These are phyloP conservation scores for Sungouiella thailandica DNA, from an alignment of 805 yeast species.

Conservation along the genomic window DNA sequence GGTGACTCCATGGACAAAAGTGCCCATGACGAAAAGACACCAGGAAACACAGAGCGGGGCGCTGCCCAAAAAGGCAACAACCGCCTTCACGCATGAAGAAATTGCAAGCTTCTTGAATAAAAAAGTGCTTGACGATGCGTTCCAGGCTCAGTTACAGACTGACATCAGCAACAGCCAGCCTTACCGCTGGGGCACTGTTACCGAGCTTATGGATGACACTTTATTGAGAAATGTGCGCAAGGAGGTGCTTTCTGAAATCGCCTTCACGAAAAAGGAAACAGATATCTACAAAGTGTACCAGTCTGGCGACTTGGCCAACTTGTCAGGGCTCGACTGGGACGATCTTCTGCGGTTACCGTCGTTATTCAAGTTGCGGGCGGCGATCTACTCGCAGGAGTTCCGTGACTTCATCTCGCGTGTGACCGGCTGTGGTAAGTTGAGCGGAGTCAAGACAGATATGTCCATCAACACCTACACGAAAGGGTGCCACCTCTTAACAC, in stretches of 20 bases:
- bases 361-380: slow-evolving; percentile 73
- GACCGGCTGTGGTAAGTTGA: slow-evolving; percentile 82
- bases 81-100: slow-evolving; percentile 26
- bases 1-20: too few species aligned
- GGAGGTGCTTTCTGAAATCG: slow-evolving; percentile 78
- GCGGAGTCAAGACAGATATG: slow-evolving; percentile 91
- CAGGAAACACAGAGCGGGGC: slow-evolving; percentile 2
- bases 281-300: slow-evolving; percentile 92
- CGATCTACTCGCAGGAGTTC: slow-evolving; percentile 81
- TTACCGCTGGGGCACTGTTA: slow-evolving; percentile 85
- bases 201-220: slow-evolving; percentile 67
- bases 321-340: slow-evolving; percentile 76
- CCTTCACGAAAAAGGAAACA: slow-evolving; percentile 92
- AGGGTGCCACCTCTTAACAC: slow-evolving; percentile 91
- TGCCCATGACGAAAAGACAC: slow-evolving; percentile 12
- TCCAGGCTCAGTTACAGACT: slow-evolving; percentile 34
- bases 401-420: slow-evolving; percentile 72
- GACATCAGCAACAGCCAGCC: slow-evolving; percentile 61
- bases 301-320: slow-evolving; percentile 87
- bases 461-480: slow-evolving; percentile 85
- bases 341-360: slow-evolving; percentile 73
- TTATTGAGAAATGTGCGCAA: slow-evolving; percentile 73
- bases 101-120: slow-evolving; percentile 40
- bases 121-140: slow-evolving; percentile 43
- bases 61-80: slow-evolving; percentile 5